A percentile compares a stretch with the other conserved stretches of the same genome.
Conservation (phyloP, 192 early-diverging fungal species). For the Allomyces javanicus region DNA sequence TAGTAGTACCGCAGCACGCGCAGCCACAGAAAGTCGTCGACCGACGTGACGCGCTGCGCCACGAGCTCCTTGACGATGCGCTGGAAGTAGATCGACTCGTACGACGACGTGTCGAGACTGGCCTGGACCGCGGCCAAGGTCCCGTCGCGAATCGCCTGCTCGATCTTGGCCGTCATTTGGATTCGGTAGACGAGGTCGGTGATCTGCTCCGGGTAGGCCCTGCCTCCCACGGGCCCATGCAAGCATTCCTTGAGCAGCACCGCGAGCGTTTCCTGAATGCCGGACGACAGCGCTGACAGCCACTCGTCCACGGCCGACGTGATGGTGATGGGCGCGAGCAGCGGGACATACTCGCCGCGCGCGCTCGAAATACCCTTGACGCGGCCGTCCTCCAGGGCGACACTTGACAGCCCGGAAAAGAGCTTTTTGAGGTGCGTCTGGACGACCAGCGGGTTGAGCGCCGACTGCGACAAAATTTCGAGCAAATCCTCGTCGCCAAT, state of each 20-base stretch:
- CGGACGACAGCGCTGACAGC: constrained; percentile 77
- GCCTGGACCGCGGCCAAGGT: constrained; percentile 19
- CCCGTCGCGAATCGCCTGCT: constrained; percentile 15
- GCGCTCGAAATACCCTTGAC: constrained; percentile 73
- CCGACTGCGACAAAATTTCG: constrained; percentile 91
- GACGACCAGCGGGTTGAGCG: constrained; percentile 83
- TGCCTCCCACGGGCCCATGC: not conserved
- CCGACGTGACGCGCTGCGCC: constrained; percentile 61
- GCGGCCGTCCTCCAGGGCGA: constrained; percentile 44
- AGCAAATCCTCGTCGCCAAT: constrained; percentile 99
- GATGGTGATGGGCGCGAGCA: constrained; percentile 58
- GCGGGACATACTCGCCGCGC: constrained; percentile 73
- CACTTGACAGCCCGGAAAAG: constrained; percentile 86
- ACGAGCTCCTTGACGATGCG: constrained; percentile 96
- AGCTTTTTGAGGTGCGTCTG: constrained; percentile 99
- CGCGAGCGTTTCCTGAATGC: constrained; percentile 75
- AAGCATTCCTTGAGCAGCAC: constrained; percentile 50
- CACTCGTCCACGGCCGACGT: constrained; percentile 91
- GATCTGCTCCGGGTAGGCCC: not conserved
- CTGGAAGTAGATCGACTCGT: constrained; percentile 92
- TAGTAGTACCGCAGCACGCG: constrained; percentile 92
- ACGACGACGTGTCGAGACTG: constrained; percentile 76
- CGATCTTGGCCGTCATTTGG: constrained; percentile 35
- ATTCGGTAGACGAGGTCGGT: constrained; percentile 10
- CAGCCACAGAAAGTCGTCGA: constrained; percentile 86